phyloP scores from a whole-genome alignment of 1,139 yeast species.

The Candida pseudoviswanathii region DNA sequence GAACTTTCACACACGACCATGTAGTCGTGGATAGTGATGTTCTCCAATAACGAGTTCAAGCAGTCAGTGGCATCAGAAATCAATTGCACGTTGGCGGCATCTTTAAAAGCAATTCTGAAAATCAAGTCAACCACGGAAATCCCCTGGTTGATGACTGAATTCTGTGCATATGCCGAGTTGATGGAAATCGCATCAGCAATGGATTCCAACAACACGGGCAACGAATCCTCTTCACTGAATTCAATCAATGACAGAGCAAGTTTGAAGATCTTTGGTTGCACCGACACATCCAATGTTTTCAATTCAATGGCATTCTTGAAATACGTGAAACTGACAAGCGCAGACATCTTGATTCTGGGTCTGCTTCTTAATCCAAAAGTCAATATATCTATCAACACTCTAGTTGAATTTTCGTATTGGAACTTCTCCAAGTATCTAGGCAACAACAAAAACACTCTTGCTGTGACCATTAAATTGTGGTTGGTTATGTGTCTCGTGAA shows the following conservation, averaged over 20 bases:
- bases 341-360: slow-evolving; percentile 35
- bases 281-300: slow-evolving; percentile 18
- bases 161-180: slow-evolving; percentile 36
- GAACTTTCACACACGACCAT: slow-evolving; percentile 51
- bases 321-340: slow-evolving; percentile 56
- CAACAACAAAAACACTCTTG: slow-evolving; percentile 50
- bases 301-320: slow-evolving; percentile 53
- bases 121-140: slow-evolving; percentile 51
- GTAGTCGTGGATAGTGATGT: slow-evolving; percentile 49
- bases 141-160: slow-evolving; percentile 22
- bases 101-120: slow-evolving; percentile 67
- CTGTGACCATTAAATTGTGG: slow-evolving; percentile 34
- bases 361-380: slow-evolving; percentile 24
- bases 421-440: slow-evolving; percentile 63
- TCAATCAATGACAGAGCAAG: slow-evolving; percentile 46
- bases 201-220: slow-evolving; percentile 74
- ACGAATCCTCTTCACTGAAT: slow-evolving; percentile 80
- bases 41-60: slow-evolving; percentile 57
- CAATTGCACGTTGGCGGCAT: slow-evolving; percentile 73
- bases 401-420: slow-evolving; percentile 32
- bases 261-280: slow-evolving; percentile 33
- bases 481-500: slow-evolving; percentile 22
- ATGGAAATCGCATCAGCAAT: slow-evolving; percentile 56
- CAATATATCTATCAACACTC: slow-evolving; percentile 40
- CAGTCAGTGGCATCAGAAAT: slow-evolving; percentile 64